These are phyloP conservation scores for Cladosporium sp. DNA, from an alignment of 2,329 filamentous ascomycete genomes.

Conservation along the genomic window DNA sequence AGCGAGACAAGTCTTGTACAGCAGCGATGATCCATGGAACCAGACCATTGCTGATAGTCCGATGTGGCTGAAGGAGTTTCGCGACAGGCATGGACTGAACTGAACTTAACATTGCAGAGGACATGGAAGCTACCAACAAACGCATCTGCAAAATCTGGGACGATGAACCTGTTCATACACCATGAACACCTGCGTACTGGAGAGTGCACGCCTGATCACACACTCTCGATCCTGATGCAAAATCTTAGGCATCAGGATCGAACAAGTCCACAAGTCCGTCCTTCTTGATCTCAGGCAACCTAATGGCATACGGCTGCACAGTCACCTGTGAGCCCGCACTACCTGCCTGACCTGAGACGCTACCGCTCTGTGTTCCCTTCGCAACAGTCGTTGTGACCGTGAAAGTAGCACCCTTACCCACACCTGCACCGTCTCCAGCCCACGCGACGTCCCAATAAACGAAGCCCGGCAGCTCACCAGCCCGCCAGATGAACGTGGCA, in stretches of 20 bases:
- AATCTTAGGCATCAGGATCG: not conserved
- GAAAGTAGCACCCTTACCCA: not conserved
- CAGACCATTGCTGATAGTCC: conserved; percentile 36
- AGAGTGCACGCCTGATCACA: too few species aligned
- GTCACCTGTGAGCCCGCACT: not conserved
- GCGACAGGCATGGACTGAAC: conserved; percentile 3
- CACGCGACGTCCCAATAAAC: not conserved
- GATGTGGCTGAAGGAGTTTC: conserved; percentile 46
- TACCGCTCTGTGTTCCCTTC: not conserved
- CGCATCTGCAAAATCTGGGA: not conserved
- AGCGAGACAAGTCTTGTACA: conserved; percentile 48
- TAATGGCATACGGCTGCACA: not conserved
- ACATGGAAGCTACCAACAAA: too few species aligned
- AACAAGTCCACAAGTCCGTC: not conserved
- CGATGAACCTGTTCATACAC: not conserved
- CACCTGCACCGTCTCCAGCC: not conserved
- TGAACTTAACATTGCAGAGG: not conserved
- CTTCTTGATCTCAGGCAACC: not conserved
- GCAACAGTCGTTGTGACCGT: not conserved
- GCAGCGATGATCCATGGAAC: conserved; percentile 51
- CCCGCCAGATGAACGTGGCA: not conserved
- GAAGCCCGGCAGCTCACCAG: not conserved
- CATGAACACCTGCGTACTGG: too few species aligned
- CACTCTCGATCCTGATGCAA: too few species aligned
- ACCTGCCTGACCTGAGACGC: not conserved